phyloP scores from a whole-genome alignment of 2,329 filamentous ascomycete species.

The Calonectria fujianensis region DNA sequence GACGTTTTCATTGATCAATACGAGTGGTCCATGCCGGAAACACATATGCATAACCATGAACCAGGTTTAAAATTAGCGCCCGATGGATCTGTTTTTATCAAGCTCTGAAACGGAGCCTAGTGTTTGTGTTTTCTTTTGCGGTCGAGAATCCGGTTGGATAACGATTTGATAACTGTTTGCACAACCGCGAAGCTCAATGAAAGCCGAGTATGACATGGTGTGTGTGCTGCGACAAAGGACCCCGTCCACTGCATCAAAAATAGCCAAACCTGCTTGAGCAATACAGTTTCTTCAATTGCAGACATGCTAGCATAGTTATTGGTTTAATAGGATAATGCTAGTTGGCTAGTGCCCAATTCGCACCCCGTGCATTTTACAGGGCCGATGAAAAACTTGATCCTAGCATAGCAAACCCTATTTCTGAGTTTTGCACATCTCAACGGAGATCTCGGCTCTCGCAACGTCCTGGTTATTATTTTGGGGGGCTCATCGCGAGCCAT shows the following conservation, averaged over 20 bases:
- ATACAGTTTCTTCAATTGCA: background rate
- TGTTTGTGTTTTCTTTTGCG: background rate
- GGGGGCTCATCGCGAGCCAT: background rate
- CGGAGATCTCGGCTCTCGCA: background rate
- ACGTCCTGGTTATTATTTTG: background rate
- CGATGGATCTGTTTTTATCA: background rate
- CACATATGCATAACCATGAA: constrained; percentile 8
- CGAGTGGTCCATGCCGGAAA: background rate
- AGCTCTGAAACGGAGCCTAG: no score
- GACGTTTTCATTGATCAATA: background rate
- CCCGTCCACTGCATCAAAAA: background rate
- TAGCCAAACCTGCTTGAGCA: background rate
- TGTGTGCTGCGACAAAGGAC: background rate
- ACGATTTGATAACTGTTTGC: background rate
- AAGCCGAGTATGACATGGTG: background rate
- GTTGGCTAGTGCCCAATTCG: constrained; percentile 10
- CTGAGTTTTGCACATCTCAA: background rate
- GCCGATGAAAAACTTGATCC: background rate
- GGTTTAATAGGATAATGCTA: constrained; percentile 19
- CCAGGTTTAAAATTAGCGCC: constrained; percentile 1
- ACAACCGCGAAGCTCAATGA: background rate
- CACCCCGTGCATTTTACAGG: constrained; percentile 21
- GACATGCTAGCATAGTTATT: background rate
- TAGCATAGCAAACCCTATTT: background rate
- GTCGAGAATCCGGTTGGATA: background rate